Base-by-base conservation (phyloP, 2,329 filamentous ascomycete species). In the Hirsutella thompsonii region DNA sequence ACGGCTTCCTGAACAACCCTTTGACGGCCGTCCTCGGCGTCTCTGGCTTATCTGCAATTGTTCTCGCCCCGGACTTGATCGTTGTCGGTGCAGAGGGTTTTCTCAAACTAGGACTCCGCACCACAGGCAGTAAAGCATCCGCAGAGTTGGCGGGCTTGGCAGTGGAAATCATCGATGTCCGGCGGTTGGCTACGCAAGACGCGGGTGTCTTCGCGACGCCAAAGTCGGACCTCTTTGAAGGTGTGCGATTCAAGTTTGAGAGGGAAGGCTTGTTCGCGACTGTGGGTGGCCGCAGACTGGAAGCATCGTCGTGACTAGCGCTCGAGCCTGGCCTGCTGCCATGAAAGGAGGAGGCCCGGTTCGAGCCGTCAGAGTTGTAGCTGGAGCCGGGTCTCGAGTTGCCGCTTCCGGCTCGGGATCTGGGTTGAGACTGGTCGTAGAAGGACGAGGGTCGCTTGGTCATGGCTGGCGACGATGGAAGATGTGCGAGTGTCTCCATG, bases 401-500 rank as follows among this genome's bases (percentile, higher is more conserved):
- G n/a, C 56, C 57, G 20, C 63, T 67, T 37, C 58, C 63, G 5
- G 66, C 62, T 14, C 69, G 60, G 2, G 71, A 73, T 18, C 58
- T 51, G 4, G 81, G 73, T 6, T 73, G 72, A n/a, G 79, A 69
- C 2, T 68, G 61, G 38, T 77, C 79, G 55, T 84, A 92, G 57
- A 94, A 88, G 42, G 75, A 78, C 0, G 85, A 86, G 8, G 73
- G 67, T 41, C 79, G 76, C 44, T 76, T 76, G 40, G 70, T 75
- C 36, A 83, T 59, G 1, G 75, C 76, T 4, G 89, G 88, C 1
- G 88, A 92, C 0, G 84, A 78, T 0, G 88, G 84, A 23, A 94
- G 66, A 37, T 79, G 75, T 3, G 87, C 74, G 5, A 95, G 65
- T 0, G 86, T 94, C 57, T 94, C 86, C 34, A 94, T 80, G 1